Base-by-base conservation (phyloP, 148 eudicot genomes). In the Mesembryanthemum crystallinum region DNA sequence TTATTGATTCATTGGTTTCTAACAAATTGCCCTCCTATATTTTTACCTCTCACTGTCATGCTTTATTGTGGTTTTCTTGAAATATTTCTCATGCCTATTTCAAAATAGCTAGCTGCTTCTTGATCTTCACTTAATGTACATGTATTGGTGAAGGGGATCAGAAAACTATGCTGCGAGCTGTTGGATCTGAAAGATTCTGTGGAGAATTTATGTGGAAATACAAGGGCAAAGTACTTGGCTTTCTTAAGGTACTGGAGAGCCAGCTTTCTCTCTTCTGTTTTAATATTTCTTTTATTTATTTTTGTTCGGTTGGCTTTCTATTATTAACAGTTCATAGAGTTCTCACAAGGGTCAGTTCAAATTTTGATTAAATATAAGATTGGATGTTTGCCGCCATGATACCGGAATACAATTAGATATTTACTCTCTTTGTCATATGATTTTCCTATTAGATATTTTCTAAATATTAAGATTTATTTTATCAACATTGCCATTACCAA, bases 131-230 rank as follows among this genome's bases (percentile, higher is more conserved):
- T 70, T 75, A 47, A 55, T 39, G 66, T 42, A 33, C 33, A 73
- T 80, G 23, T 32, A 64, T 17, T 71, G 62, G 24, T 81, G 77
- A 81, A 95, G 99, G 99, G 97, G 74, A 89, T 92, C 79, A 88
- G 99, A 82, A 89, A 87, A 81, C 86, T 92, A 39, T 95, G 99
- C 67, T 92, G 92, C 80, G 96, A 92, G 88, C 92, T 95, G 84
- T 78, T 95, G 89, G 97, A 95, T 87, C 83, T 95, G 76, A 95
- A 95, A 87, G 99, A 95, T 82, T 92, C 99, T 0, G 99, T 90
- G 69, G 99, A 95, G 78, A 89, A 95, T 86, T 83, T 95, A 73
- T 89, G 94, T 75, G 95, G 99, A 60, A 95, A 92, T 80, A 85
- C 91, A 13, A 87, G 89, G 71, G 84, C 94, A 71, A 95, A 95